Conservation (phyloP, 108 stramenopile genomes). For the Nannochloropsis salina region DNA sequence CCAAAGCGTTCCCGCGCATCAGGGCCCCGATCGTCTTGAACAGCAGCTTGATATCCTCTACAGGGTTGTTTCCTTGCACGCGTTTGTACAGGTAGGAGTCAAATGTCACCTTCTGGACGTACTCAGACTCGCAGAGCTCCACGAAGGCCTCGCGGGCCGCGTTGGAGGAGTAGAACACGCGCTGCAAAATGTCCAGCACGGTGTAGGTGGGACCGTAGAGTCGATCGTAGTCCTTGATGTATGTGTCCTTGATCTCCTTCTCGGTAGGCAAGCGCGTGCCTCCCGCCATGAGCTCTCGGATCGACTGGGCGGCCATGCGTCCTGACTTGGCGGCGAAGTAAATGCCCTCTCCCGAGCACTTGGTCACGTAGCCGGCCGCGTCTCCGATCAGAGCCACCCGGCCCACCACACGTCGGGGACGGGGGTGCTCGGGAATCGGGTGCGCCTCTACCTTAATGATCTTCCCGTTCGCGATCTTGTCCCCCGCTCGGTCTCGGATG, state of each 20-base stretch:
- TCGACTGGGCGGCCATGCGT: slow-evolving; percentile 91
- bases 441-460: slow-evolving; percentile 99
- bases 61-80: slow-evolving; percentile 94
- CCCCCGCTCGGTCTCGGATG: slow-evolving; percentile 92
- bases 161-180: slow-evolving; percentile 91
- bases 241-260: slow-evolving; percentile 78
- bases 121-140: slow-evolving; percentile 91
- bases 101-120: slow-evolving; percentile 96
- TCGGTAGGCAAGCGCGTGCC: slow-evolving; percentile 82
- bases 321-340: slow-evolving; percentile 97
- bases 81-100: slow-evolving; percentile 97
- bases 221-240: slow-evolving; percentile 85
- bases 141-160: slow-evolving; percentile 96
- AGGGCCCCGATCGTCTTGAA: slow-evolving; percentile 88
- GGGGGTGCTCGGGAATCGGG: slow-evolving; percentile 97
- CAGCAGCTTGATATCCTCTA: slow-evolving; percentile 91
- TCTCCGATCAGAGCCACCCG: slow-evolving; percentile 83
- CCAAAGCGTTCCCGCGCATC: slow-evolving; percentile 85
- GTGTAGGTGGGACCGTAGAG: slow-evolving; percentile 92
- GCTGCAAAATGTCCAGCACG: slow-evolving; percentile 89
- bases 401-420: slow-evolving; percentile 76
- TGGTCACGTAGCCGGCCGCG: slow-evolving; percentile 91
- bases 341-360: slow-evolving; percentile 97
- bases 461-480: slow-evolving; percentile 91
- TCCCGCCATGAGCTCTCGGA: slow-evolving; percentile 76